phyloP scores from a whole-genome alignment of 2,329 filamentous ascomycete genomes.

The Colletotrichum spaethianum region DNA sequence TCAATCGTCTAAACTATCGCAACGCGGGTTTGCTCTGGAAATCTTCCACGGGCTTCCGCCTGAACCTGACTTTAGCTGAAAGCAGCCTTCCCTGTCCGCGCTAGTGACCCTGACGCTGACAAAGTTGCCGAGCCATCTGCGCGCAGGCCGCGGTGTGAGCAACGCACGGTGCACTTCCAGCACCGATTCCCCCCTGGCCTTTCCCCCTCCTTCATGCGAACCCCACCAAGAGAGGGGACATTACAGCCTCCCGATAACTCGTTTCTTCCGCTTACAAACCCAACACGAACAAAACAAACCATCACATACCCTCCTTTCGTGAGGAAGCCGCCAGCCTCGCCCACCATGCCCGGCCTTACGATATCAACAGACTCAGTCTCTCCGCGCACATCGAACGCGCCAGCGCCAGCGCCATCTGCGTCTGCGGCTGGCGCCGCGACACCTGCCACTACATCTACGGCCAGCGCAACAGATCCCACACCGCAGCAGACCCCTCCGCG shows the following conservation, averaged over 20 bases:
- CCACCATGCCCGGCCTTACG: conserved; percentile 50
- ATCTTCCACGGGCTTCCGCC: not conserved
- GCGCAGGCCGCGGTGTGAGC: not conserved
- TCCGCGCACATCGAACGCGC: conserved; percentile 44
- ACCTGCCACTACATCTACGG: conserved; percentile 5
- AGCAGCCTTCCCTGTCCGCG: conserved; percentile 4
- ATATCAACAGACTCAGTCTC: conserved; percentile 45
- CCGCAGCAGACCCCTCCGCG: conserved; percentile 35
- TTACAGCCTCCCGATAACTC: conserved; percentile 12
- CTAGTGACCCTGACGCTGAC: conserved; percentile 24
- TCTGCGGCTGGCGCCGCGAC: conserved; percentile 14
- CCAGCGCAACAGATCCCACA: conserved; percentile 22
- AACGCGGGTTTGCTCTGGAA: not conserved
- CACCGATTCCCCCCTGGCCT: conserved; percentile 25
- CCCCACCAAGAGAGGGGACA: conserved; percentile 30
- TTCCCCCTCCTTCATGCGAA: conserved; percentile 17
- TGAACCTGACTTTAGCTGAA: conserved; percentile 19
- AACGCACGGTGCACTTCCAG: conserved; percentile 34
- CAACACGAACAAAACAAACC: conserved; percentile 14
- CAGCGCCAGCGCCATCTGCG: conserved; percentile 13
- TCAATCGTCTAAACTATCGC: conserved; percentile 9
- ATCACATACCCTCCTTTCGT: not conserved
- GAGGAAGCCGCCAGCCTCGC: conserved; percentile 27
- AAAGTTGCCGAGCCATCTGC: conserved; percentile 24
- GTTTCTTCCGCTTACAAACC: conserved; percentile 16